These are phyloP conservation scores for Xylaria scruposa DNA, from an alignment of 495 filamentous ascomycete genomes.

Conservation along the genomic window DNA sequence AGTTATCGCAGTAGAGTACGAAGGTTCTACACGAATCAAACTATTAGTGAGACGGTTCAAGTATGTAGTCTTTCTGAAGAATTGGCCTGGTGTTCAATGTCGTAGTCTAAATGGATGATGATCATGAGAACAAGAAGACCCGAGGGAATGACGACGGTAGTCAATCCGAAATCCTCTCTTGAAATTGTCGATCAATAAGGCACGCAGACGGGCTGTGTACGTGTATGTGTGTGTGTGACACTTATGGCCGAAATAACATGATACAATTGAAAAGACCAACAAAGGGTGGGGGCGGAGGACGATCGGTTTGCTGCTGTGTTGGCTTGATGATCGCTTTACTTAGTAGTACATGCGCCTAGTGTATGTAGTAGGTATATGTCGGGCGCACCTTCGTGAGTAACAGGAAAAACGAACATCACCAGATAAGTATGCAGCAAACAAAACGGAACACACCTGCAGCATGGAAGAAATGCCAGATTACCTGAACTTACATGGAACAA, in stretches of 20 bases:
- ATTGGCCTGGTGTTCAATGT: background rate
- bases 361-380: no score
- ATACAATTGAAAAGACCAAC: conserved; percentile 22
- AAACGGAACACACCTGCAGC: background rate
- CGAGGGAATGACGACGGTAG: background rate
- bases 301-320: conserved; percentile 10
- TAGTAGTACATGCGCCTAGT: conserved; percentile 10
- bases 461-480: background rate
- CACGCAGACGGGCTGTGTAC: background rate
- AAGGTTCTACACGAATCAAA: background rate
- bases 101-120: background rate
- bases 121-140: background rate
- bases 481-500: background rate
- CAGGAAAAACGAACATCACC: background rate
- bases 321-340: conserved; percentile 14
- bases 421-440: background rate
- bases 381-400: background rate
- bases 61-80: background rate
- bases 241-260: conserved; percentile 13
- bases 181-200: background rate
- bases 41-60: background rate
- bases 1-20: background rate
- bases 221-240: background rate
- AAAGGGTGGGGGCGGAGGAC: conserved; percentile 22
- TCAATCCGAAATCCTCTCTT: background rate